phyloP scores from a whole-genome alignment of 2,329 filamentous ascomycete species.

The Trichophyton mentagrophytes region DNA sequence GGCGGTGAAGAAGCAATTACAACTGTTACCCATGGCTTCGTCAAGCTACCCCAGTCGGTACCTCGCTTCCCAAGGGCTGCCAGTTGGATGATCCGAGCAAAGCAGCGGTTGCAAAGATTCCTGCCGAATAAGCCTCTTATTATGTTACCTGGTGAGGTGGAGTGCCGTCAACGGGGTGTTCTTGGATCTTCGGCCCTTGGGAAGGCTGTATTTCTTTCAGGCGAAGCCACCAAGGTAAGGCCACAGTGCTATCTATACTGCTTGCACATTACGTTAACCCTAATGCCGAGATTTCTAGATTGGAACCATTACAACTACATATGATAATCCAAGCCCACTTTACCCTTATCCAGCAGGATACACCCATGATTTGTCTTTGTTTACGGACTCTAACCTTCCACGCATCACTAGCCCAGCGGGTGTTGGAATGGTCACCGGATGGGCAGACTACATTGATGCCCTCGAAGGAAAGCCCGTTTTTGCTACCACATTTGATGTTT shows the following conservation, averaged over 20 bases:
- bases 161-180: background rate
- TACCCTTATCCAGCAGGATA: background rate
- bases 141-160: background rate
- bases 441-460: background rate
- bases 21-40: background rate
- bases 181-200: background rate
- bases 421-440: background rate
- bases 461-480: background rate
- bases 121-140: background rate
- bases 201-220: background rate
- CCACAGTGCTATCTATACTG: background rate
- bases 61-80: background rate
- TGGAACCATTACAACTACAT: background rate
- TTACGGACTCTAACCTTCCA: background rate
- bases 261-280: background rate
- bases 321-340: background rate
- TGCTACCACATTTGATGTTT: background rate
- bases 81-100: background rate
- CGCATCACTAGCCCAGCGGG: background rate
- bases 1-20: background rate
- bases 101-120: background rate
- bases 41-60: background rate
- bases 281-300: background rate
- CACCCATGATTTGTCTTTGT: background rate
- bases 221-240: background rate